Evolutionary conservation across 1,284 basidiomycete species (phyloP), one percentile per base, ranked within the genome.

Genomic region (Naganishia albida): DNA sequence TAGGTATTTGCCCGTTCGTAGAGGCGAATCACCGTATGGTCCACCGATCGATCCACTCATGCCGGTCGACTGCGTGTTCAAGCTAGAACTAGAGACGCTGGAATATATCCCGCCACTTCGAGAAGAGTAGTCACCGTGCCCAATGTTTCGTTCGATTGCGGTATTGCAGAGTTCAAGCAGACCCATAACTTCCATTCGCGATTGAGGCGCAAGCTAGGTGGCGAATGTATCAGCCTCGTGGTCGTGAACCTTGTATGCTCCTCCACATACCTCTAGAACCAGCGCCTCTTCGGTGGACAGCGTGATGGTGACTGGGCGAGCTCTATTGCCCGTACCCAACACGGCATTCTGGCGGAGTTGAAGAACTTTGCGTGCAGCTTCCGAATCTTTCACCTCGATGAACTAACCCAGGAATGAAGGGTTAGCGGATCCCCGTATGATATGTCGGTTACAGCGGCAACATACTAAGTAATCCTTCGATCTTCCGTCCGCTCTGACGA

Each of bases 401-500:
- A 76, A 80, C 78, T 79, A 65, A 13, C 12, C 13, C 15, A 13
- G 20, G 16, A 2, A 39, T 23, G 2, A 8, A 18, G 23, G 8
- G 26, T 30, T 10, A 34, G 10, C 23, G 8, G 13, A 34, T 46
- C 15, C 62, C 42, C 12, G 12, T 8, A 25, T 26, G 20, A 25
- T 39, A 34, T 2, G 7, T 28, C 20, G 30, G 3, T 13, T 18
- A 13, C 2, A 50, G 15, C 3, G 18, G 28, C 42, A 8, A 66
- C 75, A 66, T 38, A 80, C 78, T 55, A 79, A 62, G 65, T 74
- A 80, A 59, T 80, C 78, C 63, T 78, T 79, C 4, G 76, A 79
- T 25, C 75, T 70, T 0, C 79, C 79, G 44, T 77, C 76, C 34
- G 57, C 67, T 3, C 73, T 71, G 51, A 78, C 72, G n/a, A 80